phyloP scores from a whole-genome alignment of 495 filamentous ascomycete genomes.

The Hyaloscypha finlandica region DNA sequence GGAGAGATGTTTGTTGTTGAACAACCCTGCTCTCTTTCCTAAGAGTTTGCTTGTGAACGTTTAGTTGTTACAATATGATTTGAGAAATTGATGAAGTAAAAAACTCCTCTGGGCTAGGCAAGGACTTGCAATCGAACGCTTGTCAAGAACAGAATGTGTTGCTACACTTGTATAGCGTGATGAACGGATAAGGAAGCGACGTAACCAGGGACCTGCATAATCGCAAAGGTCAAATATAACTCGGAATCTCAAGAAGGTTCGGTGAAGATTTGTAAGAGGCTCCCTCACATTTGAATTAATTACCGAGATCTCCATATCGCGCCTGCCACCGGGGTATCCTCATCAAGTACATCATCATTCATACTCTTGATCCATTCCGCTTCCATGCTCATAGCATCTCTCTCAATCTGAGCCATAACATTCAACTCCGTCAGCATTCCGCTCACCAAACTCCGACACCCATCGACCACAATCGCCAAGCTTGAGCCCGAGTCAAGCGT shows the following conservation, averaged over 20 bases:
- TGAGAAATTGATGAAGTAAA: neutral
- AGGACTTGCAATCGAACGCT: too few species aligned
- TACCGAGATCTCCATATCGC: constrained; percentile 33
- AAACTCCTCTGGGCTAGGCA: too few species aligned
- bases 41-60: neutral
- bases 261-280: neutral
- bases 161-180: too few species aligned
- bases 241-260: too few species aligned
- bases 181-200: too few species aligned
- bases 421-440: constrained; percentile 51
- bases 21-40: neutral
- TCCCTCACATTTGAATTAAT: neutral
- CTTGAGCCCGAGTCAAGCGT: constrained; percentile 26
- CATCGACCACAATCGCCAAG: constrained; percentile 42
- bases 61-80: neutral
- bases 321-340: constrained; percentile 25
- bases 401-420: constrained; percentile 50
- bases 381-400: constrained; percentile 45
- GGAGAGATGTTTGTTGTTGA: neutral
- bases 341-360: constrained; percentile 35
- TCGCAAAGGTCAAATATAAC: too few species aligned
- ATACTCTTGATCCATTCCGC: constrained; percentile 49
- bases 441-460: constrained; percentile 40
- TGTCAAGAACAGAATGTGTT: too few species aligned
- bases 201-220: too few species aligned